A percentile compares a stretch with the other conserved stretches of the same genome.
Evolutionary conservation across 768 basidiomycete genomes (phyloP).

Genomic region (Boletus subparvulus): DNA sequence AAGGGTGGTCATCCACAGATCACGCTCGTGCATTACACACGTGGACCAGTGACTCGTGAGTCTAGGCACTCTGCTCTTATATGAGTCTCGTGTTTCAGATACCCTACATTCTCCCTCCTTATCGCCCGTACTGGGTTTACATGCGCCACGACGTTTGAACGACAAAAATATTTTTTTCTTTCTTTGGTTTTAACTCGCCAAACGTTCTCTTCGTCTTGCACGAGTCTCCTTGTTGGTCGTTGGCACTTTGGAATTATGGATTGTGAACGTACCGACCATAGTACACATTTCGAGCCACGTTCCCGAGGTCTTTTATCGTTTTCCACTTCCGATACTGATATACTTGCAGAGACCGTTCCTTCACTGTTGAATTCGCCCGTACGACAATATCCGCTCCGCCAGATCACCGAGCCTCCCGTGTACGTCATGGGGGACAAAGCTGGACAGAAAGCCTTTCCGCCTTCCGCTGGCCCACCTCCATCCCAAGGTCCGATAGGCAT

Average conservation of each 20-base stretch:
- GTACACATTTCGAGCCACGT: neutral
- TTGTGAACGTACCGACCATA: neutral
- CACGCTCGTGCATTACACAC: constrained; percentile 74
- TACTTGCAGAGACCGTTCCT: constrained; percentile 54
- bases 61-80: constrained; percentile 16
- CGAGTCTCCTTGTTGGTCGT: neutral
- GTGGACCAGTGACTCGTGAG: constrained; percentile 63
- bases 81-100: constrained; percentile 21
- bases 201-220: neutral
- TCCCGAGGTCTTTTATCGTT: neutral
- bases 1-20: constrained; percentile 75
- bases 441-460: constrained; percentile 61
- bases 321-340: constrained; percentile 11
- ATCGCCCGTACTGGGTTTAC: constrained; percentile 5
- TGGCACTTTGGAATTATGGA: neutral
- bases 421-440: constrained; percentile 71
- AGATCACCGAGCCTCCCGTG: constrained; percentile 62
- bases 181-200: neutral
- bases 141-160: neutral
- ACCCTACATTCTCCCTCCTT: constrained; percentile 10
- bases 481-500: constrained; percentile 28
- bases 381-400: constrained; percentile 69
- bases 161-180: neutral
- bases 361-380: constrained; percentile 58
- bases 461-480: constrained; percentile 35